phyloP scores from a whole-genome alignment of 192 early-diverging fungal species.

The Nowakowskiella sp. region DNA sequence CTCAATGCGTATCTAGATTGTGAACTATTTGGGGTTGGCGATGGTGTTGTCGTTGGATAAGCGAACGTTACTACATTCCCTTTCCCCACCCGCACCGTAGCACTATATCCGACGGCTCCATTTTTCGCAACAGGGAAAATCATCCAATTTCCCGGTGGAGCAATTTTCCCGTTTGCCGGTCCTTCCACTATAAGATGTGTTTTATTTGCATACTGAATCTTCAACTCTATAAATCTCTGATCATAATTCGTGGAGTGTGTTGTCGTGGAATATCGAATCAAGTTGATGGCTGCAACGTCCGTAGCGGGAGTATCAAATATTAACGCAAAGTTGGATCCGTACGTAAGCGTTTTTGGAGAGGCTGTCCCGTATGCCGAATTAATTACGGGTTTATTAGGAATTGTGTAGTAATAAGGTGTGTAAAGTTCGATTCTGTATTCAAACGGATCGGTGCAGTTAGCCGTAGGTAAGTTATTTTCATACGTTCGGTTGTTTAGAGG shows the following conservation, averaged over 20 bases:
- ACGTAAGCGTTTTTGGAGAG: constrained; percentile 13
- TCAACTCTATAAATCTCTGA: constrained; percentile 16
- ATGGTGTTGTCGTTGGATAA: too few species aligned
- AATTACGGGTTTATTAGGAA: constrained; percentile 1
- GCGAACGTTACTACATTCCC: too few species aligned
- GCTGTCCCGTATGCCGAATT: too few species aligned
- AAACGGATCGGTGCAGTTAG: constrained; percentile 10
- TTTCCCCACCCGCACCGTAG: too few species aligned
- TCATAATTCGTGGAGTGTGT: constrained; percentile 25
- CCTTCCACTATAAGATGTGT: constrained; percentile 6
- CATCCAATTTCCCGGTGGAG: constrained; percentile 22
- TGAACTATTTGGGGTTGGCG: too few species aligned
- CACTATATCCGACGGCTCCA: constrained; percentile 10
- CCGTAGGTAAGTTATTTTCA: too few species aligned
- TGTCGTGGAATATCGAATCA: constrained; percentile 23
- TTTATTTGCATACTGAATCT: constrained; percentile 9
- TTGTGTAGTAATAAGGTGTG: constrained; percentile 1
- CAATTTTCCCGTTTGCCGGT: constrained; percentile 9
- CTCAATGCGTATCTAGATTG: too few species aligned
- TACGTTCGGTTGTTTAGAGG: too few species aligned
- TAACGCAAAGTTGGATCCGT: constrained; percentile 16
- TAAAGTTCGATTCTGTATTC: constrained; percentile 12
- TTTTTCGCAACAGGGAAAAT: constrained; percentile 15
- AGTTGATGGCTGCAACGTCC: background rate
- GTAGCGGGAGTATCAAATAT: constrained; percentile 9